Base-by-base conservation (phyloP, 2,329 filamentous ascomycete genomes). In the Delphinella strobiligena region DNA sequence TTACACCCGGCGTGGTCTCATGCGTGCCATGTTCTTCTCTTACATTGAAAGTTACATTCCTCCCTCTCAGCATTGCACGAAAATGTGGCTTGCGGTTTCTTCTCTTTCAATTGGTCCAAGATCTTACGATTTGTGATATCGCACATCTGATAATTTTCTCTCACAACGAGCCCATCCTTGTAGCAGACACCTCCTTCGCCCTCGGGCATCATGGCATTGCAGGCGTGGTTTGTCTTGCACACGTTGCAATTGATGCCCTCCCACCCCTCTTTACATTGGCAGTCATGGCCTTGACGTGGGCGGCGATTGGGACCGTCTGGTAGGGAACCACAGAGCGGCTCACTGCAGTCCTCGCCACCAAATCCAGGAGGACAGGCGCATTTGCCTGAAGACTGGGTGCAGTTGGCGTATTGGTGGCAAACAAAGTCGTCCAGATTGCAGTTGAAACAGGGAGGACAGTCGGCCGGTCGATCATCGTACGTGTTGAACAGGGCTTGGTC, bases 91-190 rank as follows among this genome's bases (percentile, higher is more conserved):
- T 98, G 83, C 0, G 91, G 88, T 43, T 84, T 82, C 61, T 87
- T 76, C 33, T 82, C 79, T 52, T 87, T 83, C 36, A 98, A 72
- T 55, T 89, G 78, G 46, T 88, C 78, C 40, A 89, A 69, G 54
- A 98, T 98, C 67, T 93, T 91, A 60, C 78, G 75, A 66, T 98
- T 98, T 41, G 88, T 96, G 49, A 98, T 91, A 60, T 93, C 85
- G 64, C 91, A 98, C 67, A 94, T 91, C 63, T 98, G 93, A 64
- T 87, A 89, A 66, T 96, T 98, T 62, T 93, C 78, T 52, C 91
- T 87, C 47, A 96, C 80, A 9, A 93, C 80, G 49, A 93, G 77
- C 34, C 89, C 89, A 50, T 89, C 80, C 54, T 84, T 81, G 59
- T 95, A 96, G 65, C 91, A 98, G 9, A 94, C 79, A 22, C 87